These are phyloP conservation scores for Myrica gale DNA, from an alignment of 306 rosid species.

Conservation along the genomic window DNA sequence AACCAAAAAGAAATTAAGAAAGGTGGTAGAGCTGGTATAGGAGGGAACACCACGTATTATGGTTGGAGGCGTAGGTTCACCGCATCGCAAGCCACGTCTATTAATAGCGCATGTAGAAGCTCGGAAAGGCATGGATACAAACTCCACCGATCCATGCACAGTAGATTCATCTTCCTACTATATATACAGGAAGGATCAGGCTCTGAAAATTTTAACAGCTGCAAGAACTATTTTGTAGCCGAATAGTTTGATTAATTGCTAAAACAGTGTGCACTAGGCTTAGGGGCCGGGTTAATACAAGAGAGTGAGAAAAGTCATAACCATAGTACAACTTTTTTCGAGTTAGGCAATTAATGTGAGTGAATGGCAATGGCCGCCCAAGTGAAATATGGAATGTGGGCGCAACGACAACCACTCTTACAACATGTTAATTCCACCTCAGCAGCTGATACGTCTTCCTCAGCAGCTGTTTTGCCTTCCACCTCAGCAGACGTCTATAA, in stretches of 20 bases:
- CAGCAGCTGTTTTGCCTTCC: too few species aligned
- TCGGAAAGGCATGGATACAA: neutral
- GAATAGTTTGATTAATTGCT: too few species aligned
- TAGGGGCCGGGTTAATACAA: neutral
- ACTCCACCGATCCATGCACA: slow-evolving; percentile 46
- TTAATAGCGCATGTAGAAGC: slow-evolving; percentile 41
- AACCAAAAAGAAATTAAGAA: neutral
- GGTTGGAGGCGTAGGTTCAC: slow-evolving; percentile 26
- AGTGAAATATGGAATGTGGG: slow-evolving; percentile 66
- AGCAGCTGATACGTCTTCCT: too few species aligned
- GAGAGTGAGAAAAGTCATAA: neutral
- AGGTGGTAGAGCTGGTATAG: neutral
- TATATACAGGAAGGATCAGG: too few species aligned
- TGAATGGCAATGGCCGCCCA: slow-evolving; percentile 46
- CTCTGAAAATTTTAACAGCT: too few species aligned
- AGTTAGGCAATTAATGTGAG: neutral
- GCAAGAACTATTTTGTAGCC: too few species aligned
- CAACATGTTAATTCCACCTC: too few species aligned
- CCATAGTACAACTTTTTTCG: neutral
- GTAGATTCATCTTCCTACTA: too few species aligned
- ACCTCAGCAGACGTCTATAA: too few species aligned
- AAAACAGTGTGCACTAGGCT: neutral
- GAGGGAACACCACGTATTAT: slow-evolving; percentile 29
- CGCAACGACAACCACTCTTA: slow-evolving; percentile 30
- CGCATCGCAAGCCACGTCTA: slow-evolving; percentile 29